These are phyloP conservation scores for Musa itinerans DNA, from an alignment of 176 grass and related monocot genomes.

Conservation along the genomic window DNA sequence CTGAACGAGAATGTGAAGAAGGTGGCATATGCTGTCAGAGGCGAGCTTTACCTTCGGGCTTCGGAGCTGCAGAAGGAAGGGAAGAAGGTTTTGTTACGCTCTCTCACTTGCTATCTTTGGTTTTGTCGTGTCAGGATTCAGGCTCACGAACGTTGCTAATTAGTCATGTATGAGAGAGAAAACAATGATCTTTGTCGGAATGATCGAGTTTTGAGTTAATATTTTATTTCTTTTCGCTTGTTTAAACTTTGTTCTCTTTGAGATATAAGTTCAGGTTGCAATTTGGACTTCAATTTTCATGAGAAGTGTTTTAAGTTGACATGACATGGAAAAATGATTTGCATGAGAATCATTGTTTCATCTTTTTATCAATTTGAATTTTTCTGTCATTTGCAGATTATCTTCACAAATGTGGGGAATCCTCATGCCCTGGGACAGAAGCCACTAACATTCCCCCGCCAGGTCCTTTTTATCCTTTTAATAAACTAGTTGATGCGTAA, in stretches of 20 bases:
- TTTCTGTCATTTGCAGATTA: slow-evolving; percentile 53
- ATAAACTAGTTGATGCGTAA: not conserved
- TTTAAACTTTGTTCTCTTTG: not conserved
- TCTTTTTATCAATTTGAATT: not conserved
- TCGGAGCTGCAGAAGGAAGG: slow-evolving; percentile 98
- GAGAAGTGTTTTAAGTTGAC: too few species aligned
- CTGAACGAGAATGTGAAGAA: slow-evolving; percentile 98
- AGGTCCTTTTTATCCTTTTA: slow-evolving; percentile 27
- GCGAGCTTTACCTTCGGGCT: slow-evolving; percentile 92
- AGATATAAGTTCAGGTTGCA: too few species aligned
- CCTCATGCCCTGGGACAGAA: slow-evolving; percentile 97
- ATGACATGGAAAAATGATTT: not conserved
- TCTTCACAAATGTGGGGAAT: slow-evolving; percentile 99
- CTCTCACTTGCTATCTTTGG: not conserved
- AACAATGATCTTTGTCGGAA: too few species aligned
- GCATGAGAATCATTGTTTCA: not conserved
- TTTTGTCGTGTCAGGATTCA: not conserved
- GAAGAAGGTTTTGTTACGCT: slow-evolving; percentile 40
- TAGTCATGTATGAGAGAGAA: not conserved
- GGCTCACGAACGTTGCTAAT: not conserved
- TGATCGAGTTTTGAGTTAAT: not conserved
- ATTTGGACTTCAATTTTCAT: too few species aligned
- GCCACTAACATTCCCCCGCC: slow-evolving; percentile 86
- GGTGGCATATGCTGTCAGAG: slow-evolving; percentile 85
- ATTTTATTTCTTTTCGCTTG: not conserved